phyloP scores from a whole-genome alignment of 208 protist genomes.

The Leishmania aethiopica region DNA sequence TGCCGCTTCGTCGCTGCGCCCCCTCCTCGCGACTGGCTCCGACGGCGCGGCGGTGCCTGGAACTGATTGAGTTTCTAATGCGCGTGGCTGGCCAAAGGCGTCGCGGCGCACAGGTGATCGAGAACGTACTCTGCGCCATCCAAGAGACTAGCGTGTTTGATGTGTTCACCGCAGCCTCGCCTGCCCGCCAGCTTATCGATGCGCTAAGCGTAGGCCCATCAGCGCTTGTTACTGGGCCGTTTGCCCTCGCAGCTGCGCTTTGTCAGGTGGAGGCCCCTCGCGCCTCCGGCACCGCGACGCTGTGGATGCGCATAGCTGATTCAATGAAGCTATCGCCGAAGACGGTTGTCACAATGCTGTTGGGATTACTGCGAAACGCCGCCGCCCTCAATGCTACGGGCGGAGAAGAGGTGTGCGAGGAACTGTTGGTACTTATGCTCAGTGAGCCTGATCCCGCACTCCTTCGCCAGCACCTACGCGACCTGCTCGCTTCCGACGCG shows the following conservation, averaged over 20 bases:
- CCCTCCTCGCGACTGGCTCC: background rate
- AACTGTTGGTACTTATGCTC: slow-evolving; percentile 7
- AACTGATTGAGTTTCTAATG: slow-evolving; percentile 1
- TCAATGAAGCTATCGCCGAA: slow-evolving; percentile 3
- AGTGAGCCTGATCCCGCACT: background rate
- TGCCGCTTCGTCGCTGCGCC: background rate
- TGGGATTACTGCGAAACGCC: background rate
- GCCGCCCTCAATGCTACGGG: background rate
- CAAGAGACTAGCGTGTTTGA: background rate
- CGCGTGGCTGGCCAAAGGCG: background rate
- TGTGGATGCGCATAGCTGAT: slow-evolving; percentile 5
- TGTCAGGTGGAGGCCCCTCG: slow-evolving; percentile 4
- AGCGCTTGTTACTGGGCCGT: background rate
- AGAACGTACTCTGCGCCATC: slow-evolving; percentile 7
- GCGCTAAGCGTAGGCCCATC: background rate
- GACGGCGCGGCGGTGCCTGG: background rate
- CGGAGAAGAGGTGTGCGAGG: slow-evolving; percentile 8
- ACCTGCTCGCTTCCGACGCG: background rate
- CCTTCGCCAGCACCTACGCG: background rate
- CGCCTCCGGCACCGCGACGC: background rate
- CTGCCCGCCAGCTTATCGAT: background rate
- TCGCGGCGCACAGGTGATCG: background rate
- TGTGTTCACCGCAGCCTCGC: background rate
- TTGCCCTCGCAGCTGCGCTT: slow-evolving; percentile 9
- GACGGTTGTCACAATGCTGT: slow-evolving; percentile 1